Conservation (phyloP, 1,284 basidiomycete genomes). For the Leccinum huronense region DNA sequence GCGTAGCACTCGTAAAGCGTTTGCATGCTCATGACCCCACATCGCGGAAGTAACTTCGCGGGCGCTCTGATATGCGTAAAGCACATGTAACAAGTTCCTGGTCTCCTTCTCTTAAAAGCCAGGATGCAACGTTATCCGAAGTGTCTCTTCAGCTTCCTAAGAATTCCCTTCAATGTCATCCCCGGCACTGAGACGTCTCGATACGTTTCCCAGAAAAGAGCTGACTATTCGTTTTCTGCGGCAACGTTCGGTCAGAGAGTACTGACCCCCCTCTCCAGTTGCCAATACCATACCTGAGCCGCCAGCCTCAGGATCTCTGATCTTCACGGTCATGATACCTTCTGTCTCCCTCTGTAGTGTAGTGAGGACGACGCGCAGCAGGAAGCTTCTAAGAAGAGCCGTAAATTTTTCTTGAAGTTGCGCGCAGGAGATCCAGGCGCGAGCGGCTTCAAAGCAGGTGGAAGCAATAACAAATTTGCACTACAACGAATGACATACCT, state of each 20-base stretch:
- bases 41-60: conserved; percentile 69
- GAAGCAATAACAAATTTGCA: background rate
- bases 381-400: too few species aligned
- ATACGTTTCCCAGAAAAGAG: background rate
- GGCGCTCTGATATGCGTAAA: conserved; percentile 40
- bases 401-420: too few species aligned
- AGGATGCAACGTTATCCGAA: background rate
- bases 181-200: background rate
- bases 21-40: conserved; percentile 73
- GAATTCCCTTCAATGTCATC: background rate
- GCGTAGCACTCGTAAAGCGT: conserved; percentile 56
- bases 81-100: background rate
- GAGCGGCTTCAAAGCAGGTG: too few species aligned
- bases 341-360: too few species aligned
- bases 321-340: too few species aligned
- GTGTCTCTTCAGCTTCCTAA: background rate
- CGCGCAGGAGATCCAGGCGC: too few species aligned
- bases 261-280: background rate
- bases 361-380: too few species aligned
- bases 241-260: background rate
- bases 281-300: background rate
- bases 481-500: conserved; percentile 44
- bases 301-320: too few species aligned
- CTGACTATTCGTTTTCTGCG: background rate
- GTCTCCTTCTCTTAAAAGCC: background rate